phyloP scores from a whole-genome alignment of 2,329 filamentous ascomycete genomes.

The Lasiodiplodia sp. region DNA sequence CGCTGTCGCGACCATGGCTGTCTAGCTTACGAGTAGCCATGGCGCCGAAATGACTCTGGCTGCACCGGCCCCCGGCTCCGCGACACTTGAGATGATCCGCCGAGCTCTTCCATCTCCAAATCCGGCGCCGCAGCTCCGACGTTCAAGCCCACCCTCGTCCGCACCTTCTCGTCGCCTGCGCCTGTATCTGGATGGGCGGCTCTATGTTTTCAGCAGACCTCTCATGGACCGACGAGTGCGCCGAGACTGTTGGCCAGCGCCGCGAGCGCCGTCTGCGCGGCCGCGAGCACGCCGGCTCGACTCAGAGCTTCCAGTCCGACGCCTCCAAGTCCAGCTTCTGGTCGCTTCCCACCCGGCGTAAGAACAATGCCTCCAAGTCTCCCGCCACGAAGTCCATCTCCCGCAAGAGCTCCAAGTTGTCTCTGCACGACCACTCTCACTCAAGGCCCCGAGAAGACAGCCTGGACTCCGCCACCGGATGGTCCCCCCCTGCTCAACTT shows the following conservation, averaged over 20 bases:
- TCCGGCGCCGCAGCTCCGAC: neutral
- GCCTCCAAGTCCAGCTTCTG: slow-evolving; percentile 17
- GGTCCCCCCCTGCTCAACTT: slow-evolving; percentile 29
- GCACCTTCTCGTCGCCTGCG: neutral
- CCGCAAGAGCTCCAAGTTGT: slow-evolving; percentile 20
- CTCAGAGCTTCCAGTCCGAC: slow-evolving; percentile 21
- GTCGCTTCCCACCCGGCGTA: slow-evolving; percentile 22
- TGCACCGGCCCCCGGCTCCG: slow-evolving; percentile 8
- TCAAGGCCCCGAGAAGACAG: neutral
- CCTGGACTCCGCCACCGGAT: neutral
- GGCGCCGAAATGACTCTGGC: neutral
- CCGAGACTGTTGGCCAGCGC: slow-evolving; percentile 49
- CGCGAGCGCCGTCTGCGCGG: slow-evolving; percentile 42
- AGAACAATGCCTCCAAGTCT: slow-evolving; percentile 11
- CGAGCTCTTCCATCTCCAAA: neutral
- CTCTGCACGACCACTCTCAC: neutral
- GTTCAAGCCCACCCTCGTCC: neutral
- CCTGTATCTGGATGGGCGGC: neutral
- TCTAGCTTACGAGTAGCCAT: slow-evolving; percentile 13
- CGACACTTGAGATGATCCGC: neutral
- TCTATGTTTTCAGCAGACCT: slow-evolving; percentile 50
- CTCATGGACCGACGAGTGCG: slow-evolving; percentile 43
- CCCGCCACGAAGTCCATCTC: neutral
- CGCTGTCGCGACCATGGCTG: neutral
- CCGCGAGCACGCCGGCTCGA: slow-evolving; percentile 33